Percentiles rank a stretch among this genome's conserved stretches.
Conservation (phyloP, 805 yeast species). For the Clavispora santaluciae region DNA sequence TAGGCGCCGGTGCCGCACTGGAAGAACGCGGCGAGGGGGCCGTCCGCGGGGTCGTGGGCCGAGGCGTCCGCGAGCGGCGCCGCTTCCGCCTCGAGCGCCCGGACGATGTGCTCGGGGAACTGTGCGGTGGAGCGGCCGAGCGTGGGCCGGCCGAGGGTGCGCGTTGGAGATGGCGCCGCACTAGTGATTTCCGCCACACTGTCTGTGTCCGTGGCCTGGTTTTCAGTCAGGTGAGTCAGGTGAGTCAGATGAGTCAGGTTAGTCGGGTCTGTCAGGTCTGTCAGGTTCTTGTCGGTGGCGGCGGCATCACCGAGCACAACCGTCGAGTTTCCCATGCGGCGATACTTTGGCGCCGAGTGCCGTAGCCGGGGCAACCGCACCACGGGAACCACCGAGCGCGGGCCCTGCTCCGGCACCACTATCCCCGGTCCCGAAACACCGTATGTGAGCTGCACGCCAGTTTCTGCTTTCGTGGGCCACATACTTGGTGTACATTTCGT, state of each 20-base stretch:
- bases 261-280: background rate
- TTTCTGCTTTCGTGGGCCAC: conserved; percentile 13
- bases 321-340: conserved; percentile 9
- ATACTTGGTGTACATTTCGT: no score
- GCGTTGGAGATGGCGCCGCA: no score
- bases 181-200: background rate
- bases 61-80: conserved; percentile 5
- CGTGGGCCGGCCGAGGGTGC: background rate
- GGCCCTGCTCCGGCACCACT: background rate
- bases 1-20: conserved; percentile 11
- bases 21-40: conserved; percentile 7
- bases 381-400: background rate
- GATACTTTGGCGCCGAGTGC: conserved; percentile 7
- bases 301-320: background rate
- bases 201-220: no score
- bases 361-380: conserved; percentile 11
- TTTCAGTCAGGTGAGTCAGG: no score
- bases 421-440: conserved; percentile 13
- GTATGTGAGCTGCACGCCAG: conserved; percentile 16
- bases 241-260: no score
- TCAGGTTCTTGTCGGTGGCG: background rate
- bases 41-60: conserved; percentile 9
- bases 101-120: conserved; percentile 3
- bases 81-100: conserved; percentile 9
- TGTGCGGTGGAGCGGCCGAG: background rate